Percentiles rank a stretch among this genome's conserved stretches.
Evolutionary conservation across 1,284 basidiomycete species (phyloP).

Genomic region (Tremellales sp.): DNA sequence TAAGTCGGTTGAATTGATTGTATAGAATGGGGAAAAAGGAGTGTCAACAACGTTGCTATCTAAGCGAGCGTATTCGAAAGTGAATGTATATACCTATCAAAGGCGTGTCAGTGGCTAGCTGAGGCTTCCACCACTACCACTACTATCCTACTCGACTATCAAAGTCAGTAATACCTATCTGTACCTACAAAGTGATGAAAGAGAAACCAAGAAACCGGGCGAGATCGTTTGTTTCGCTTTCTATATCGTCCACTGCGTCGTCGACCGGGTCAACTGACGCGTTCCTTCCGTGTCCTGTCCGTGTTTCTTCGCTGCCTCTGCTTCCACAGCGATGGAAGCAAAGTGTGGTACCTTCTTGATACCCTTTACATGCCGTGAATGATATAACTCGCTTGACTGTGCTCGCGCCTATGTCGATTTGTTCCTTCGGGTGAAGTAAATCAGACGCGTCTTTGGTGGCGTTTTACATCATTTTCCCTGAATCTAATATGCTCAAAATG

Average conservation of each 20-base stretch:
- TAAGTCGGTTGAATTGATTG: too few species aligned
- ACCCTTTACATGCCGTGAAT: background rate
- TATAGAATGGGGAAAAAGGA: background rate
- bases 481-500: too few species aligned
- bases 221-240: background rate
- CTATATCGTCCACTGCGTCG: too few species aligned
- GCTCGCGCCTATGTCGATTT: background rate
- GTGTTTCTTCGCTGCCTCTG: too few species aligned
- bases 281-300: too few species aligned
- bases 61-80: background rate
- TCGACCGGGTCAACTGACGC: background rate
- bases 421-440: background rate
- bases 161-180: background rate
- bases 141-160: too few species aligned
- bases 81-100: background rate
- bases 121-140: background rate
- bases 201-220: background rate
- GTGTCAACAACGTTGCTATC: background rate
- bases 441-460: constrained; percentile 1
- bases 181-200: too few species aligned
- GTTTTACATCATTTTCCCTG: too few species aligned
- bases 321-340: too few species aligned
- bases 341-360: background rate
- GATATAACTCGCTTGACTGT: constrained; percentile 2
- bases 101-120: background rate